Evolutionary conservation across 306 rosid genomes (phyloP).

Genomic region (Castanea sativa): DNA sequence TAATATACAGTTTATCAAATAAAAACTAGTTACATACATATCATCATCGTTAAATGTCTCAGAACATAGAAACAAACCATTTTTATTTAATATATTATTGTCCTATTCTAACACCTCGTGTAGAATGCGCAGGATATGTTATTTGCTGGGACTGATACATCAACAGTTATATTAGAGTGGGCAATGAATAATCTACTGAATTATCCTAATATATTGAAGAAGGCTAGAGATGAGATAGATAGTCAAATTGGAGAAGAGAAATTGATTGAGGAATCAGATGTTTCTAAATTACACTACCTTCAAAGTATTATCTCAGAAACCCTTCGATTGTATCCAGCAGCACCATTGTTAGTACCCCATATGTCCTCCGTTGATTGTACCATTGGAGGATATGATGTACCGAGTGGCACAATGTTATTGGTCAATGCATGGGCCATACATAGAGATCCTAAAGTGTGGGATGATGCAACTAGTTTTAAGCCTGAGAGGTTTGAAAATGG

Average conservation of each 20-base stretch:
- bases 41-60: too few relatives aligned
- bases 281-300: conserved; percentile 33
- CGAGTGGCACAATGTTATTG: conserved; percentile 1
- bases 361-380: neutral
- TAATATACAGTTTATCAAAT: too few relatives aligned
- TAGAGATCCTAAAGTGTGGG: conserved; percentile 36
- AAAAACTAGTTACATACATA: too few relatives aligned
- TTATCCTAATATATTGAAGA: conserved; percentile 21
- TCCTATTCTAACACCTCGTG: too few relatives aligned
- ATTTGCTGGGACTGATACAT: neutral
- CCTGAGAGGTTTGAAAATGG: conserved; percentile 27
- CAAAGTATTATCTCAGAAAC: conserved; percentile 33
- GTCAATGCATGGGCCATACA: conserved; percentile 43
- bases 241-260: conserved; percentile 10
- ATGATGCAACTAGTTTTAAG: conserved; percentile 24
- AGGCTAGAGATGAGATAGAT: conserved; percentile 28
- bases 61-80: neutral
- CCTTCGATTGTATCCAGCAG: conserved; percentile 4
- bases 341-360: neutral
- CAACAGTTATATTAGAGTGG: neutral
- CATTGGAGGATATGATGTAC: neutral
- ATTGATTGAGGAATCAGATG: conserved; percentile 27
- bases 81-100: neutral
- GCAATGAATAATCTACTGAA: conserved; percentile 29
- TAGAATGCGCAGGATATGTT: neutral